phyloP scores from a whole-genome alignment of 495 filamentous ascomycete species.

The Hamigera avellanea region DNA sequence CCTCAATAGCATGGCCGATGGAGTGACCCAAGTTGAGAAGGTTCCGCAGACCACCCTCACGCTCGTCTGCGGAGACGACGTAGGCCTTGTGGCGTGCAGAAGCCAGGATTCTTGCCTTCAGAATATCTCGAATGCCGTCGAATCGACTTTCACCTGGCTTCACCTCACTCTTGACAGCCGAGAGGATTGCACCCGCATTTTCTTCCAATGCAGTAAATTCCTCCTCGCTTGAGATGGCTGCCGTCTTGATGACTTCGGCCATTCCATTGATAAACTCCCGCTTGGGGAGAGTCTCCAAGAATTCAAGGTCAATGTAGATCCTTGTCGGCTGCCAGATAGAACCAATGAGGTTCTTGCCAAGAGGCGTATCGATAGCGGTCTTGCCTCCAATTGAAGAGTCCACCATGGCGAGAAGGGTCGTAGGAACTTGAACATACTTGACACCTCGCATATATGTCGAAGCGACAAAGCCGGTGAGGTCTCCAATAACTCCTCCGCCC shows the following conservation, averaged over 20 bases:
- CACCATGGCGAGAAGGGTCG: conserved; percentile 91
- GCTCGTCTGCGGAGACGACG: conserved; percentile 87
- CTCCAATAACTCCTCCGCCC: conserved; percentile 95
- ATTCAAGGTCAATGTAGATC: conserved; percentile 88
- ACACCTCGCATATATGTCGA: conserved; percentile 98
- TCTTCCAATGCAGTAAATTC: conserved; percentile 82
- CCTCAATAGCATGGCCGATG: conserved; percentile 94
- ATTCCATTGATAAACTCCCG: conserved; percentile 97
- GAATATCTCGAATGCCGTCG: conserved; percentile 54
- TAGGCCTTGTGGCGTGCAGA: conserved; percentile 84
- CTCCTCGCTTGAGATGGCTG: conserved; percentile 83
- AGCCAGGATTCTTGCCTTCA: conserved; percentile 81
- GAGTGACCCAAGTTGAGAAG: conserved; percentile 97
- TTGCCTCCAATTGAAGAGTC: conserved; percentile 98
- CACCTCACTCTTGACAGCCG: conserved; percentile 49
- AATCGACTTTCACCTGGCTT: conserved; percentile 46
- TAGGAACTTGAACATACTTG: conserved; percentile 91
- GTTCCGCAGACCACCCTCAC: conserved; percentile 88
- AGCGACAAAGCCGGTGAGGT: conserved; percentile 94
- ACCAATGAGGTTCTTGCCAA: conserved; percentile 93
- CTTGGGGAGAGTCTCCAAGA: conserved; percentile 81
- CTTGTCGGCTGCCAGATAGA: conserved; percentile 92
- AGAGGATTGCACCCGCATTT: conserved; percentile 63
- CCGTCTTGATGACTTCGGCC: conserved; percentile 98
- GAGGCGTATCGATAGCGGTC: conserved; percentile 94